Percentiles rank a stretch among this genome's conserved stretches.
phyloP scores from a whole-genome alignment of 208 protist species.

The Trypanosoma platydactyli region DNA sequence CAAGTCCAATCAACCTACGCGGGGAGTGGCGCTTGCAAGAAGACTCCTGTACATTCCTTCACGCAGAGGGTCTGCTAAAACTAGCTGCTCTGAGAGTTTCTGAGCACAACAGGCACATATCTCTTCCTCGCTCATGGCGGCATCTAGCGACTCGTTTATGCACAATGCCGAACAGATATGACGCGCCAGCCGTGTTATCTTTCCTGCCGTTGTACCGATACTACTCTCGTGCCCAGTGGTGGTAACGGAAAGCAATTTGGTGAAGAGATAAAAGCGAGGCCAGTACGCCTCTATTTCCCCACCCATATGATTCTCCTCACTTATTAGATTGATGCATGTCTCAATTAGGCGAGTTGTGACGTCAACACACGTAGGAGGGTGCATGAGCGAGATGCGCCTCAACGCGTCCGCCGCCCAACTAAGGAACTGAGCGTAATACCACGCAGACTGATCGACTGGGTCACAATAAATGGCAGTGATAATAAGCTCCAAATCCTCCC shows the following conservation, averaged over 20 bases:
- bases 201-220: not conserved
- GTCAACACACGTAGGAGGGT: slow-evolving; percentile 4
- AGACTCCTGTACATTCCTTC: slow-evolving; percentile 23
- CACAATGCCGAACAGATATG: slow-evolving; percentile 13
- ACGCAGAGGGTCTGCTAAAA: slow-evolving; percentile 23
- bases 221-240: not conserved
- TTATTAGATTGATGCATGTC: slow-evolving; percentile 47
- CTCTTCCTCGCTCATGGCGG: slow-evolving; percentile 8
- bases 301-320: slow-evolving; percentile 43
- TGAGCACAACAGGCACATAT: slow-evolving; percentile 6
- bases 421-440: slow-evolving; percentile 80
- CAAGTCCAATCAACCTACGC: not conserved
- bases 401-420: not conserved
- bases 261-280: slow-evolving; percentile 58
- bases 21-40: not conserved
- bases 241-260: slow-evolving; percentile 27
- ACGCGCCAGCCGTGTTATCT: not conserved
- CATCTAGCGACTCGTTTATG: not conserved
- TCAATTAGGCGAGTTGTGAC: slow-evolving; percentile 39
- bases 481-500: slow-evolving; percentile 57
- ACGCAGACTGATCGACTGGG: slow-evolving; percentile 85
- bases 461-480: slow-evolving; percentile 85
- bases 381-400: not conserved
- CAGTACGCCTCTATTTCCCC: slow-evolving; percentile 47
- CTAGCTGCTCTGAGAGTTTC: slow-evolving; percentile 17